These are phyloP conservation scores for Paecilomyces dactylethromorphus DNA, from an alignment of 2,329 filamentous ascomycete genomes.

Conservation along the genomic window DNA sequence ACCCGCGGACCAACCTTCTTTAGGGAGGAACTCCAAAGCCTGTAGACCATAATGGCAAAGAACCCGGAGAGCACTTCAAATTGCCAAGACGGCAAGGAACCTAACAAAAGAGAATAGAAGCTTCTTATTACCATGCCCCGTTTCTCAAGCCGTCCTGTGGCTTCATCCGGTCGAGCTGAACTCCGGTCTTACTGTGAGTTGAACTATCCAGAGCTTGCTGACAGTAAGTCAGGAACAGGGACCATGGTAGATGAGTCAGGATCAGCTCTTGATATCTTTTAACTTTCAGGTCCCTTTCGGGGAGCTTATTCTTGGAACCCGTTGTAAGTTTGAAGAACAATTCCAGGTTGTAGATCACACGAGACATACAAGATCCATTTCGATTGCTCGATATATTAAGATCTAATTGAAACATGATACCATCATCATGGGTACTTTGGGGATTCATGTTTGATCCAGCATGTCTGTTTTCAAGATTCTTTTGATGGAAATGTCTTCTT, in stretches of 20 bases:
- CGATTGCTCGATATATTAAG: neutral
- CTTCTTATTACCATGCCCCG: neutral
- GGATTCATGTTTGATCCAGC: neutral
- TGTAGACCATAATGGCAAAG: neutral
- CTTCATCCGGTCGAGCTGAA: neutral
- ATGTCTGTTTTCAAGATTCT: too few species aligned
- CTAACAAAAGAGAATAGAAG: neutral
- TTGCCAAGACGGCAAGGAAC: neutral
- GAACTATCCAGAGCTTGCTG: neutral
- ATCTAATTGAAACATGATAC: neutral
- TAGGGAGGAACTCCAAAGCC: neutral
- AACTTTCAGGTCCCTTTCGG: too few species aligned
- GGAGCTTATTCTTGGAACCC: too few species aligned
- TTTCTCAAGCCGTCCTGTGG: neutral
- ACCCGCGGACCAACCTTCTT: neutral
- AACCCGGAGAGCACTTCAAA: neutral
- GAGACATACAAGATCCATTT: neutral
- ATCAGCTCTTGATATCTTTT: too few species aligned
- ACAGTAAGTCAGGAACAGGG: too few species aligned
- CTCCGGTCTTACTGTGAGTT: neutral
- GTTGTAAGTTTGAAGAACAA: too few species aligned
- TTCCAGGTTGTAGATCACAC: neutral
- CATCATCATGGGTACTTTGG: neutral
- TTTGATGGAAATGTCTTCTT: neutral
- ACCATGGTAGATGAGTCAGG: too few species aligned